Evolutionary conservation across 208 protist genomes (phyloP).

Genomic region (Wallacemonas sp.): DNA sequence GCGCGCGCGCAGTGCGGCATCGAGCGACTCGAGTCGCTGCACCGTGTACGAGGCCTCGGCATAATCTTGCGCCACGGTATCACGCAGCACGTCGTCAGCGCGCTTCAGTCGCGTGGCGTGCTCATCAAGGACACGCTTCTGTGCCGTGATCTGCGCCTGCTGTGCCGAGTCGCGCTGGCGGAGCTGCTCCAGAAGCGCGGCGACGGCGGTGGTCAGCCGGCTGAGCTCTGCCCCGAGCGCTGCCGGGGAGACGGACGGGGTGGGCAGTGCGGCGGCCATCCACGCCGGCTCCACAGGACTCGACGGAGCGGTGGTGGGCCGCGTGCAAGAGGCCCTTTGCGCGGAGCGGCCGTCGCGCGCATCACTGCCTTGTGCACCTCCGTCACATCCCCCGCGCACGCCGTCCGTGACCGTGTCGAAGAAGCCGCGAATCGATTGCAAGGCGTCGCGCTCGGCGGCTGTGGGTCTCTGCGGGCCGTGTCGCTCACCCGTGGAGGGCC

Average conservation of each 20-base stretch:
- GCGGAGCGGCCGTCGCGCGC: no score
- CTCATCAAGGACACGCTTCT: slow-evolving; percentile 55
- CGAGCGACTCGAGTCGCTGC: slow-evolving; percentile 38
- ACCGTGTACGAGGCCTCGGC: slow-evolving; percentile 43
- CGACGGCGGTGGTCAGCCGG: slow-evolving; percentile 31
- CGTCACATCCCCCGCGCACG: slow-evolving; percentile 1
- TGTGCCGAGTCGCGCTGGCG: slow-evolving; percentile 31
- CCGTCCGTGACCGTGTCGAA: slow-evolving; percentile 1
- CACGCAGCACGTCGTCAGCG: slow-evolving; percentile 63
- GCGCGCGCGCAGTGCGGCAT: slow-evolving; percentile 50
- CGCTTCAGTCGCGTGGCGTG: slow-evolving; percentile 55
- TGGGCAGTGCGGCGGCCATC: not conserved
- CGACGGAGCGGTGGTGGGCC: no score
- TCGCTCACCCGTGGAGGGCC: not conserved
- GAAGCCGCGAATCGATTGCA: not conserved
- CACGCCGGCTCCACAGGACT: no score
- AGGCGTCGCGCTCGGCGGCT: not conserved
- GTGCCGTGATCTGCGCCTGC: slow-evolving; percentile 33
- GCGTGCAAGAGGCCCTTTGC: no score
- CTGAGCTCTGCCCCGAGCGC: slow-evolving; percentile 15
- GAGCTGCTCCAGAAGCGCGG: slow-evolving; percentile 43
- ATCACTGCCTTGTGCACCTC: not conserved
- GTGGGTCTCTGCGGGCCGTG: not conserved
- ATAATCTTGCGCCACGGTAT: slow-evolving; percentile 33
- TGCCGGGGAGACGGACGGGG: not conserved